Base-by-base conservation (phyloP, 2,329 filamentous ascomycete species). In the Arthrobotrys iridis region DNA sequence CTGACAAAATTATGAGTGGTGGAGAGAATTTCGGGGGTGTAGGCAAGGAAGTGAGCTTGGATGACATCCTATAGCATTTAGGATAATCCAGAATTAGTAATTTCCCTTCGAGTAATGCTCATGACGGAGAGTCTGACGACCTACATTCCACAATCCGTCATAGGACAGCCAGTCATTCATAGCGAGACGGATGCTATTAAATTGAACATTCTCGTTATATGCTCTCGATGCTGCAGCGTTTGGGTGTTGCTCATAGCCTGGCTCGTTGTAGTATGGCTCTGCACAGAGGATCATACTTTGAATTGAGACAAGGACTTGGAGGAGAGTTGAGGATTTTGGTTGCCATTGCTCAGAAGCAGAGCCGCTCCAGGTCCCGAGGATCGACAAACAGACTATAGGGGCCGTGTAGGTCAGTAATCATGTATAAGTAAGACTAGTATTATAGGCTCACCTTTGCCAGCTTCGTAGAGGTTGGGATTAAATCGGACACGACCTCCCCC, bases 281-380 rank as follows among this genome's bases (percentile, higher is more conserved):
- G 85, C 84, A 76, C 84, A 86, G 52, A 88, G 83, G 18, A 88
- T 84, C 86, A 88, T 87, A 28, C 83, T 83, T 77, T 88, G 87
- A 59, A 88, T 86, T 26, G 85, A 86, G n/a, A 88, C 83, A 8
- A 86, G 81, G 4, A 87, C 80, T 76, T 86, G 85, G 2, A 87
- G 81, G 1, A 87, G 79, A 2, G 85, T 87, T 3, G 85, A 87
- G 35, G 82, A 80, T 7, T 80, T 78, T 1, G 83, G 81, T 10
- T 82, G 80, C 86, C 87, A 86, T 7, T 80, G 77, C 74, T 83
- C 81, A 15, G 80, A 80, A 22, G 80, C 77, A 76, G 82, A 77
- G 7, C 85, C 86, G 18, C 77, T 11, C 86, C 86, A 85, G 1
- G 85, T 86, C 0, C 83, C 83, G 0, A 87, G 81, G 10, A 87